phyloP scores from a whole-genome alignment of 202 grass and related monocot genomes.

The Dendrocalamus latiflorus region DNA sequence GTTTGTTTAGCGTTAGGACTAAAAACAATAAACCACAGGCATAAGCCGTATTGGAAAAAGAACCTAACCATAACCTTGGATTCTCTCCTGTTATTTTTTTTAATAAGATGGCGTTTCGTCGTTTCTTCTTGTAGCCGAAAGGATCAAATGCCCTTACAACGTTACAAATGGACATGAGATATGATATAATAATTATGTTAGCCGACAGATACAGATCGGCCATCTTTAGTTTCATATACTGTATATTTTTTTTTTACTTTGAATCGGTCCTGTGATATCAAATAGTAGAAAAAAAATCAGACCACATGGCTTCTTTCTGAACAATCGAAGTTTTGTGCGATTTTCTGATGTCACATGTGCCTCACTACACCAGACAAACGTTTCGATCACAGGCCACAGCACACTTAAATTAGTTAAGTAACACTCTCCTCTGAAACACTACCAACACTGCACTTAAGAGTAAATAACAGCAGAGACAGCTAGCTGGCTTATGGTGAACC shows the following conservation, averaged over 20 bases:
- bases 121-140: background rate
- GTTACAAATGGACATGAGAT: conserved; percentile 12
- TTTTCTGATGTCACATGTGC: conserved; percentile 23
- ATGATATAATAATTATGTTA: background rate
- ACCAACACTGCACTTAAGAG: background rate
- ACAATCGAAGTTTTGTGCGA: conserved; percentile 23
- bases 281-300: background rate
- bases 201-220: background rate
- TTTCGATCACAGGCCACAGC: background rate
- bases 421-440: background rate
- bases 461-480: background rate
- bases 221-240: background rate
- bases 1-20: too few species aligned
- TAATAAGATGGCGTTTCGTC: conserved; percentile 3
- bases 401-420: background rate
- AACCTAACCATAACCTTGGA: conserved; percentile 26
- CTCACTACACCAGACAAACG: conserved; percentile 4
- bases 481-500: background rate
- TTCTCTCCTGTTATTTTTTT: background rate
- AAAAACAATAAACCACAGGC: too few species aligned
- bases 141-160: conserved; percentile 9
- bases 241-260: background rate
- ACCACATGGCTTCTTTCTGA: conserved; percentile 34
- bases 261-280: background rate
- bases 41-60: too few species aligned